Evolutionary conservation across 2,329 filamentous ascomycete genomes (phyloP).

Genomic region (Colletotrichum salicis): DNA sequence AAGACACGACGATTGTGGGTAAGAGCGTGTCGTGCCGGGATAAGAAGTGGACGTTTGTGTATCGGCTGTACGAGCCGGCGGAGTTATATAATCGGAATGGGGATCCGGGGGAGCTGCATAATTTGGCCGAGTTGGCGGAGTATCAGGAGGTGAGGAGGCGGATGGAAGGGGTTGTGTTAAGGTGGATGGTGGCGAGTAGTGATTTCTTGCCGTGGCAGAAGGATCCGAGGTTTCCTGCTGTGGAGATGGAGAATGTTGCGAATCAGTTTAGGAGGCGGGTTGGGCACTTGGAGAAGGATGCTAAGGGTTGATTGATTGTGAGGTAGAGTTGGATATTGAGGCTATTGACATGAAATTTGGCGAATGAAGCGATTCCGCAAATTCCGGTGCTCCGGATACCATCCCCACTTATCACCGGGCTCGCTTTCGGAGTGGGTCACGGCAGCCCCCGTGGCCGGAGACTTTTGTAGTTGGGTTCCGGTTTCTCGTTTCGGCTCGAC

Average conservation of each 20-base stretch:
- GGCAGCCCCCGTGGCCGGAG: neutral
- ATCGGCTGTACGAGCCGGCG: constrained; percentile 55
- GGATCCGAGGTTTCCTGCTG: constrained; percentile 48
- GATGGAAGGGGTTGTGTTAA: constrained; percentile 47
- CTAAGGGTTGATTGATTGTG: neutral
- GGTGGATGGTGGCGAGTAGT: constrained; percentile 49
- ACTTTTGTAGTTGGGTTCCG: neutral
- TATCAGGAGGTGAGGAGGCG: constrained; percentile 38
- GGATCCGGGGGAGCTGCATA: constrained; percentile 52
- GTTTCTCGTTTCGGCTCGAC: neutral
- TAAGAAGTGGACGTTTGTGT: constrained; percentile 54
- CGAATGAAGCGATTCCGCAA: neutral
- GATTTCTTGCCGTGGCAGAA: constrained; percentile 50
- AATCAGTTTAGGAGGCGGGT: constrained; percentile 37
- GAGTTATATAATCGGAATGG: constrained; percentile 54
- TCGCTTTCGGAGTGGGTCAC: neutral
- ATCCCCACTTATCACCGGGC: neutral
- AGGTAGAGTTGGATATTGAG: neutral
- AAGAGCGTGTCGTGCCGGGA: constrained; percentile 52
- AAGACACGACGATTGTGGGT: constrained; percentile 54
- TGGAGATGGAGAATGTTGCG: constrained; percentile 45
- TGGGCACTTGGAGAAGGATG: neutral
- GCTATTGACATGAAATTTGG: neutral
- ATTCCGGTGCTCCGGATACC: neutral
- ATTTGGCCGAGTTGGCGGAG: constrained; percentile 46